Evolutionary conservation across 371 early-diverging fungal genomes (phyloP).

Genomic region (Syncephalis fuscata): DNA sequence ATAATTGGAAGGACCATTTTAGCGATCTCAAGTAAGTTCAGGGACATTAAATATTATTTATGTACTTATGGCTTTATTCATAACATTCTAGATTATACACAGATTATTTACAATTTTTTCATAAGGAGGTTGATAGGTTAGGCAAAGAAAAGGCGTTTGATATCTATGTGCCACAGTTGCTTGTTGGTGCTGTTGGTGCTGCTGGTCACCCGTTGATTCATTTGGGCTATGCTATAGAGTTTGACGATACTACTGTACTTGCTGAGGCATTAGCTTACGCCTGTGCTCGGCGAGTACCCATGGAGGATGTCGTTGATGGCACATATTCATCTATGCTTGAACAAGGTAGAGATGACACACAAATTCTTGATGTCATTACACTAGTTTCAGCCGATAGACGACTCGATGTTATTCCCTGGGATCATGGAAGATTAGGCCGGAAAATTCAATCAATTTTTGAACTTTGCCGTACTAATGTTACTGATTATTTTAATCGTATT

Average conservation of each 20-base stretch:
- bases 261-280: slow-evolving; percentile 6
- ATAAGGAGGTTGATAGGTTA: not conserved
- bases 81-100: not conserved
- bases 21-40: not conserved
- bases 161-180: not conserved
- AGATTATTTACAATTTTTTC: slow-evolving; percentile 2
- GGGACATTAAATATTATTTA: not conserved
- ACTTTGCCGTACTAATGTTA: not conserved
- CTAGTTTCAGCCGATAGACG: too few species aligned
- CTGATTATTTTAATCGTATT: not conserved
- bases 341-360: not conserved
- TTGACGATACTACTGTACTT: not conserved
- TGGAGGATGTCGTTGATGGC: slow-evolving; percentile 1
- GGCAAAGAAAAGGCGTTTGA: not conserved
- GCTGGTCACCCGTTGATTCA: slow-evolving; percentile 5
- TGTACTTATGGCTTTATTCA: too few species aligned
- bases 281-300: not conserved
- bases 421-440: not conserved
- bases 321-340: not conserved
- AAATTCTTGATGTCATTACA: not conserved
- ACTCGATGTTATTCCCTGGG: not conserved
- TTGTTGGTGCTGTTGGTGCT: slow-evolving; percentile 2
- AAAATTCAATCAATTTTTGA: not conserved
- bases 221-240: slow-evolving; percentile 5
- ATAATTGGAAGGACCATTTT: slow-evolving; percentile 2